Evolutionary conservation across 1,284 basidiomycete species (phyloP).

Genomic region (Apiotrichum sp.): DNA sequence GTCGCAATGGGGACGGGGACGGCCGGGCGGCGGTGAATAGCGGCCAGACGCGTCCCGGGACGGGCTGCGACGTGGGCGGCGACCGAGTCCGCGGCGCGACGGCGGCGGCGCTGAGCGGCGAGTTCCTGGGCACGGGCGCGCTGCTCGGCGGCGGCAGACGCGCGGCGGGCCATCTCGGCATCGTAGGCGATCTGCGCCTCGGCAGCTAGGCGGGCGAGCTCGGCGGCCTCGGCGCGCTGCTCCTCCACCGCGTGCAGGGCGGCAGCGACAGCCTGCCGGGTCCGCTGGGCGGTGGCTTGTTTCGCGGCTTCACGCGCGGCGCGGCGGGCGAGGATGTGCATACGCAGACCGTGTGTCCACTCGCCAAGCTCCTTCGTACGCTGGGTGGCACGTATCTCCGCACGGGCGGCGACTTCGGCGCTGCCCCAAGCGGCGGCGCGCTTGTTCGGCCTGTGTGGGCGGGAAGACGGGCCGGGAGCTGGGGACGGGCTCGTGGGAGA

Average conservation of each 20-base stretch:
- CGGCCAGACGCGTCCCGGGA: neutral
- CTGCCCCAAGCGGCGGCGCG: neutral
- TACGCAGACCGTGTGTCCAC: neutral
- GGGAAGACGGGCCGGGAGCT: neutral
- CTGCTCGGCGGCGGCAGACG: neutral
- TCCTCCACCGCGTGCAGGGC: neutral
- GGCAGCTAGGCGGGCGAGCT: neutral
- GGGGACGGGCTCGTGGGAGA: neutral
- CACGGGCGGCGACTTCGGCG: neutral
- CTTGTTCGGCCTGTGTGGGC: neutral
- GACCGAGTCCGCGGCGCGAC: neutral
- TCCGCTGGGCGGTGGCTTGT: neutral
- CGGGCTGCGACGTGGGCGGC: neutral
- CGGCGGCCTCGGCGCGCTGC: constrained; percentile 1
- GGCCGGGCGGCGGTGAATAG: neutral
- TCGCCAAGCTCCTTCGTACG: neutral
- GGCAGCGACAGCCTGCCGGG: neutral
- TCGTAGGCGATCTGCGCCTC: neutral
- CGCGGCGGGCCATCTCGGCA: neutral
- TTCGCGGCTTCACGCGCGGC: neutral
- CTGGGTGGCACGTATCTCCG: neutral
- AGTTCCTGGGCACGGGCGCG: neutral
- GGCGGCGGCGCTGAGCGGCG: neutral
- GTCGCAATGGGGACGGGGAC: neutral
- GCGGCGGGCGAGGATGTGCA: neutral